These are phyloP conservation scores for Schizonepeta tenuifolia DNA, from an alignment of 257 asterid genomes.

Conservation along the genomic window DNA sequence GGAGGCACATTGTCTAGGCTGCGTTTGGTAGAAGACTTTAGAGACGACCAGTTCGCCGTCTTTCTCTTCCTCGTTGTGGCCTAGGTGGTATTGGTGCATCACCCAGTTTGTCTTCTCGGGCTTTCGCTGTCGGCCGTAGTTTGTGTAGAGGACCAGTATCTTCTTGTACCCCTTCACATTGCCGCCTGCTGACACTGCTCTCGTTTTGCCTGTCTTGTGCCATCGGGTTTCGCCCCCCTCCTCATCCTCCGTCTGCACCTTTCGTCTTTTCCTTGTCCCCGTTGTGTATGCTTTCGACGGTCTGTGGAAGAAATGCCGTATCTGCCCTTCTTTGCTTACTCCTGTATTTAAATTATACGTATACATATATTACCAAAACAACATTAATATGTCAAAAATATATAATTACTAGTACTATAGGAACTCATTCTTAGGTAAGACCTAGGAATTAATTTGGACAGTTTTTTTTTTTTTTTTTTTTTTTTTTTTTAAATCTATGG, in stretches of 20 bases:
- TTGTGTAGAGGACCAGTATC: conserved; percentile 84
- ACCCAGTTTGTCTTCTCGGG: conserved; percentile 97
- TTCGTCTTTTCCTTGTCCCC: conserved; percentile 84
- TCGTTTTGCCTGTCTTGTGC: conserved; percentile 94
- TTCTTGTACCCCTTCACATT: conserved; percentile 76
- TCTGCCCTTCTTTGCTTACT: conserved; percentile 84
- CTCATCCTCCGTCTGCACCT: conserved; percentile 76
- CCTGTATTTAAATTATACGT: no score
- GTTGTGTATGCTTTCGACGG: conserved; percentile 97
- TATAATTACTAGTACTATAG: no score
- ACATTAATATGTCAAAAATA: no score
- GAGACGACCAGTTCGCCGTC: conserved; percentile 93
- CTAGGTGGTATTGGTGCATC: conserved; percentile 93
- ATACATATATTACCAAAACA: no score
- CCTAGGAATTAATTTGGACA: no score
- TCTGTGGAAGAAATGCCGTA: conserved; percentile 92
- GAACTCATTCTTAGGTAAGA: no score
- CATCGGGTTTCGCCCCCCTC: conserved; percentile 89
- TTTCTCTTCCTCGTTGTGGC: conserved; percentile 80
- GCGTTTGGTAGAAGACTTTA: conserved; percentile 92
- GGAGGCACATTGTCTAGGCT: conserved; percentile 80
- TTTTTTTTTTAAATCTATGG: no score
- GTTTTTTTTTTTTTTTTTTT: no score
- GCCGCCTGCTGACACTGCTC: conserved; percentile 53
- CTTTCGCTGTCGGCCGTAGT: conserved; percentile 83